Base-by-base conservation (phyloP, 2,329 filamentous ascomycete genomes). In the Escovopsis sp. region DNA sequence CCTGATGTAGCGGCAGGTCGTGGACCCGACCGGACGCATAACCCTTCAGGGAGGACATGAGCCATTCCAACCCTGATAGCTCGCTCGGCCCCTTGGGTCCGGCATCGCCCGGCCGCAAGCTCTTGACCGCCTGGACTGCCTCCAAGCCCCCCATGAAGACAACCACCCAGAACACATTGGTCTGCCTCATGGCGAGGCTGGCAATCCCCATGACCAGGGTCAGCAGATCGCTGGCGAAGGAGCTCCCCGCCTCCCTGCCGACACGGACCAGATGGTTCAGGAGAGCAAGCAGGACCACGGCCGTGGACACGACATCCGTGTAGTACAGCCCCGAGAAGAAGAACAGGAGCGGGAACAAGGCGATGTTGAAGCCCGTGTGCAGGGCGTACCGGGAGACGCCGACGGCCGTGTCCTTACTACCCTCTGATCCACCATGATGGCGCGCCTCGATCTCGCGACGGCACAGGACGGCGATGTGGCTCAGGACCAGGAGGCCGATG, bases 271-370 rank as follows among this genome's bases (percentile, higher is more conserved):
- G 58, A 46, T 74, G 71, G 42, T 71, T 65, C 31, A 71, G 64
- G 54, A 88, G 91, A 1, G 77, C 75, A 2, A 76, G 57, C 8
- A 95, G 63, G 0, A 95, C 84, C 1, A 78, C 70, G 7, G 84
- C 66, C 0, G 87, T 84, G 0, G 89, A 93, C 39, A 84, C 70
- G 3, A 95, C 73, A 58, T 98, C 91, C 0, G 91, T 98, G 59
- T 98, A 98, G 60, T 94, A 98, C 7, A 98, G 67, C 0, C 77
- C 87, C 0, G 86, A 91, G 61, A 98, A 98, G 70, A 98, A 98
- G 68, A 94, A 95, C 1, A 98, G 59, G 0, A 88, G 76, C 0
- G 91, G 91, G 47, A 96, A 95, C 0, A 94, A 66, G 14, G 77
- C 77, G 34, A 94, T 74, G 50, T 95, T 94, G 49, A 91, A 54